Evolutionary conservation across 139 green algal species (phyloP), one percentile per base, ranked within the genome.

Genomic region (Coelastrella sp.): DNA sequence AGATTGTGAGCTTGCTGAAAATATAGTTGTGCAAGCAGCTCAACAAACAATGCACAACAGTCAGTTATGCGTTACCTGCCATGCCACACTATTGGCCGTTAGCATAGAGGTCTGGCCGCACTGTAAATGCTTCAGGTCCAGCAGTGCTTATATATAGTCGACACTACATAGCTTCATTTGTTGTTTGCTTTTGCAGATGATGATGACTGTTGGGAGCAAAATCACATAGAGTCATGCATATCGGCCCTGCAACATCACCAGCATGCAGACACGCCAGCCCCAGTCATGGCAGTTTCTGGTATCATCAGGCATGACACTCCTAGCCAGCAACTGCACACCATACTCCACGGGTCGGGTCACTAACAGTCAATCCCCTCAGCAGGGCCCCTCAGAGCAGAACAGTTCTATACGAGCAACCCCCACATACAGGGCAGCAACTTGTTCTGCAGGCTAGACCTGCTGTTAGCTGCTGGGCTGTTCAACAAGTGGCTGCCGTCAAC

Each of bases 401-500:
- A 73, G 4, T 92, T 88, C 80, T 22, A 85, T 5, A 3, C 73
- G 3, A 58, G 71, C 5, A 92, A 92, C 88, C 80, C 88, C 2
- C 68, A 82, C 66, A 77, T 92, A n/a, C 88, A 92, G 66, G 88
- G 88, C 22, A 88, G 78, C 80, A 92, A 89, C 73, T 8, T 92
- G 17, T 92, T 85, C 54, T 64, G 59, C 23, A n/a, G 80, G 10
- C 23, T 92, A 64, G 59, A 76, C 5, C 10, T 65, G 80, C 1
- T 83, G 59, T 20, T 91, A 76, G 23, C 14, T 20, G 88, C 88
- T 32, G 88, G 88, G 7, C 16, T 61, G 22, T 92, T 92, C 59
- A 73, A 92, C 23, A 80, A 92, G 80, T 83, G 71, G 73, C 88
- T 92, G 54, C 80, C 80, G 3, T 57, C 80, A 58, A 88, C 80